Evolutionary conservation across 371 early-diverging fungal species (phyloP).

Genomic region (Conidiobolus coronatus): DNA sequence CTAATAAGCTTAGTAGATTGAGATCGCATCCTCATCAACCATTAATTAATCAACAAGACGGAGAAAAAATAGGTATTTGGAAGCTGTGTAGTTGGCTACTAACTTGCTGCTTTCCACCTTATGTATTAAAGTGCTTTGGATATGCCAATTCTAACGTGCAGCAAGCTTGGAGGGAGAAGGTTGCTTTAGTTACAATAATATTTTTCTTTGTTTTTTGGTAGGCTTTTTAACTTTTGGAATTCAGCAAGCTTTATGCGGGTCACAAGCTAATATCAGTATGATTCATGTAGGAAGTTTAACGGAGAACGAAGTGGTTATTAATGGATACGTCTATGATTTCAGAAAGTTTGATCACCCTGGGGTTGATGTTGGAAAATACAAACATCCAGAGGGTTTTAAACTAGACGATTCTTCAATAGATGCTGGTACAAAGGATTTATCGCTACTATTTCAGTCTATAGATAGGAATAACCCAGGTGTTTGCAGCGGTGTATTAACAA

Average conservation of each 20-base stretch:
- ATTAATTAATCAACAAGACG: neutral
- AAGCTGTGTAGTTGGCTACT: neutral
- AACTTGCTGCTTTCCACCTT: constrained; percentile 3
- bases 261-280: constrained; percentile 2
- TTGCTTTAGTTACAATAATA: constrained; percentile 47
- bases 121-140: neutral
- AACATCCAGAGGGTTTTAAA: neutral
- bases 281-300: neutral
- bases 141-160: constrained; percentile 14
- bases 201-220: constrained; percentile 37
- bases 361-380: neutral
- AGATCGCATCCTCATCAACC: too few relatives aligned
- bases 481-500: constrained; percentile 14
- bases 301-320: neutral
- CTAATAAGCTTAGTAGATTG: too few relatives aligned
- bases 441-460: constrained; percentile 52
- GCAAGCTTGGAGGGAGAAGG: constrained; percentile 73
- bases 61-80: neutral
- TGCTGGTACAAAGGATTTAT: constrained; percentile 48
- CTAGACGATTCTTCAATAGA: constrained; percentile 14
- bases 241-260: constrained; percentile 25
- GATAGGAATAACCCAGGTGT: constrained; percentile 28
- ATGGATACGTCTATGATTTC: constrained; percentile 1
- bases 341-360: neutral
- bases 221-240: constrained; percentile 55